Base-by-base conservation (phyloP, 495 filamentous ascomycete species). In the Aspergillus homomorphus region DNA sequence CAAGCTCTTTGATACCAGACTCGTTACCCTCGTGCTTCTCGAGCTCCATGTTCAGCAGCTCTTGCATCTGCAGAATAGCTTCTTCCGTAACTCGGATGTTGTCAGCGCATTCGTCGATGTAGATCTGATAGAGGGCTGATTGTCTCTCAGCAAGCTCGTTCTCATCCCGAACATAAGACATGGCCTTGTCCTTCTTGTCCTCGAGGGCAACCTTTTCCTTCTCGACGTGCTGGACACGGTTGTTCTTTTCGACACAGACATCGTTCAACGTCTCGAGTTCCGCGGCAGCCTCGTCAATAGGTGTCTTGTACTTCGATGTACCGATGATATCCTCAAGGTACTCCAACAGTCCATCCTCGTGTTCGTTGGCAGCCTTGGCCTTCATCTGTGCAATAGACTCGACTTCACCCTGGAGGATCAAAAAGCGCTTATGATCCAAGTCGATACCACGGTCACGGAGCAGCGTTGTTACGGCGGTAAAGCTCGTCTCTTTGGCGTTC, bases 361-460 rank as follows among this genome's bases (percentile, higher is more conserved):
- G 92, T 64, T 98, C 94, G 60, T 89, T 90, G 21, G 80, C 87
- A 3, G 95, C 94, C 71, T 98, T 98, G 1, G 94, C 82, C 72
- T 98, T 98, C 94, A 98, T 98, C 75, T 98, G 94, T 23, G 94
- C 93, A 64, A 98, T 98, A 0, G 92, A 96, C 69, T 98, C 94
- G 57, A 98, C 94, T 71, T 98, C 94, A 60, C 94, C 94, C 73
- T 98, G 94, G 49, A 98, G 76, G 68, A 98, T 98, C 45, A 98
- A 74, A 71, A 98, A 98, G 38, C 94, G 91, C 76, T 98, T 98
- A 76, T 98, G 94, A 63, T 98, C 95, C 26, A 98, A 81, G 74
- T 98, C 94, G 4, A 98, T 88, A 10, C 94, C 94, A 20, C 88
- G 83, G 14, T 90, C 91, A 28, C 89, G 87, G 10, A 98, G 86